A percentile compares a stretch with the other conserved stretches of the same genome.
Evolutionary conservation across 306 rosid species (phyloP).

Genomic region (Trichosanthes truncata): DNA sequence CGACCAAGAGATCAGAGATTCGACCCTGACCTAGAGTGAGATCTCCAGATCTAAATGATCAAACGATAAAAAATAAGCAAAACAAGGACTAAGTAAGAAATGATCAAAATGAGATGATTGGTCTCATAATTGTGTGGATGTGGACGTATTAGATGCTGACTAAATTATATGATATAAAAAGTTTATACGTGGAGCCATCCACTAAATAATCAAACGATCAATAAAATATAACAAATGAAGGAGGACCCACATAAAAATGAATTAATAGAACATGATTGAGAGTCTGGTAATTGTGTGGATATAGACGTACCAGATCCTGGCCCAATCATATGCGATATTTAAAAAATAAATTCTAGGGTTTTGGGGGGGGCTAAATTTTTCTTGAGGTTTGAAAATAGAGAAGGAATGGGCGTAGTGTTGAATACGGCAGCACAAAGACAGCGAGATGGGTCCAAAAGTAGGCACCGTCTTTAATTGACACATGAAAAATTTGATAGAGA

Average conservation of each 20-base stretch:
- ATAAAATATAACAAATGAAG: too few relatives aligned
- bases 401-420: slow-evolving; percentile 19
- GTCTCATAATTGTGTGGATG: neutral
- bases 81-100: neutral
- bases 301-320: neutral
- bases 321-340: neutral
- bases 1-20: too few relatives aligned
- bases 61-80: neutral
- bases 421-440: slow-evolving; percentile 45
- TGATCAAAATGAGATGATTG: neutral
- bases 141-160: neutral
- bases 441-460: slow-evolving; percentile 57
- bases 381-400: neutral
- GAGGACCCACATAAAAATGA: neutral
- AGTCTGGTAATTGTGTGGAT: neutral
- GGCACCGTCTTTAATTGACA: slow-evolving; percentile 83
- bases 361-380: neutral
- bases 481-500: slow-evolving; percentile 14
- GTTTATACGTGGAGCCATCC: too few relatives aligned
- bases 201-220: neutral
- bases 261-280: neutral
- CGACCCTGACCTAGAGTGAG: neutral
- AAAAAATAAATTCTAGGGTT: neutral
- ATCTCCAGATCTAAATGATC: neutral
- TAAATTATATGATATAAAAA: too few relatives aligned